Percentiles rank a stretch among this genome's conserved stretches.
phyloP scores from a whole-genome alignment of 257 asterid species.

The Primulina tabacum region DNA sequence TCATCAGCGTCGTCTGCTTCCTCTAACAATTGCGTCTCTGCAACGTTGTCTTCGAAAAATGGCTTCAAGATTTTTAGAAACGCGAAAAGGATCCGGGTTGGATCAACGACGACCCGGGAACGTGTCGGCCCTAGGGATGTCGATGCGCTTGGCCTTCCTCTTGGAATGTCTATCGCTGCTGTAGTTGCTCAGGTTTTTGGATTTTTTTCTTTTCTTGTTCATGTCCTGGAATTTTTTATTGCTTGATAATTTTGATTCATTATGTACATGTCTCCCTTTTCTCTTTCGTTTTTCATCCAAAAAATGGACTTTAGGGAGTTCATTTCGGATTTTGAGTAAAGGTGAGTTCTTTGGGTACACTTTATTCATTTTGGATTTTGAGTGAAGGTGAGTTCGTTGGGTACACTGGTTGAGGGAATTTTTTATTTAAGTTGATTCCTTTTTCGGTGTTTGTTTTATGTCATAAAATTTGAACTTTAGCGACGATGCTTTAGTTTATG shows the following conservation, averaged over 20 bases:
- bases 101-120: slow-evolving; percentile 32
- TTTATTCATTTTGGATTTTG: neutral
- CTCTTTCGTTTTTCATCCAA: neutral
- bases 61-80: slow-evolving; percentile 56
- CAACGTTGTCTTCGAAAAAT: slow-evolving; percentile 28
- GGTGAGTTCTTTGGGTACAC: neutral
- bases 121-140: slow-evolving; percentile 33
- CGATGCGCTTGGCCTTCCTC: slow-evolving; percentile 77
- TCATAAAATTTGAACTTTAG: neutral
- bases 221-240: neutral
- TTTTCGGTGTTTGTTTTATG: slow-evolving; percentile 11
- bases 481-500: neutral
- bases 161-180: slow-evolving; percentile 93
- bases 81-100: slow-evolving; percentile 43
- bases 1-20: slow-evolving; percentile 33
- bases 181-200: slow-evolving; percentile 65
- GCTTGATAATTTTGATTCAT: neutral
- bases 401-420: neutral
- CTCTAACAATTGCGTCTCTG: slow-evolving; percentile 37
- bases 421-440: neutral
- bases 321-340: neutral
- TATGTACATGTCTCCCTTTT: neutral
- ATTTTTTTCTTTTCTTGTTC: neutral
- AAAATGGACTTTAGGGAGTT: neutral
- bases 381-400: neutral